phyloP scores from a whole-genome alignment of 2,329 filamentous ascomycete genomes.

The Huntiella abstrusa region DNA sequence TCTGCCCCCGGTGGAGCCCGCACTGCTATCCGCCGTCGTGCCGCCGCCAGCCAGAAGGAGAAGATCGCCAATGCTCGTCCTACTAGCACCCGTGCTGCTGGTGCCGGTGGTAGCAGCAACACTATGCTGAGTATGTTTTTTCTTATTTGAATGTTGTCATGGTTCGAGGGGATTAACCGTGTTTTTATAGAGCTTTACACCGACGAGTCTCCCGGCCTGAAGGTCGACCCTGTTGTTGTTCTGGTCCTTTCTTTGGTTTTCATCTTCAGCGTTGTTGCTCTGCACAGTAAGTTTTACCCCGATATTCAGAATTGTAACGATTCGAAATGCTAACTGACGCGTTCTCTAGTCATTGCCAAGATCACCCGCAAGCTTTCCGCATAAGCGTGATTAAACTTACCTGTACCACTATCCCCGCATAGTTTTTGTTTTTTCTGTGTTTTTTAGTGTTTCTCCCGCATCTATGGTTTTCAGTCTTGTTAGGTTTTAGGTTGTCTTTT shows the following conservation, averaged over 20 bases:
- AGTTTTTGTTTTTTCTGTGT: constrained; percentile 3
- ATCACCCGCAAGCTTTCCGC: constrained; percentile 71
- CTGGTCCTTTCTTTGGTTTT: constrained; percentile 92
- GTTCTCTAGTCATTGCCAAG: constrained; percentile 68
- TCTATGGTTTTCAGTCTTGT: constrained; percentile 1
- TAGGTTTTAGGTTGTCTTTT: constrained; percentile 5
- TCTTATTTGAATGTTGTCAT: not conserved
- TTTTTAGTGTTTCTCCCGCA: not conserved
- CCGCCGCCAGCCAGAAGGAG: constrained; percentile 92
- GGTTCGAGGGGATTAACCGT: not conserved
- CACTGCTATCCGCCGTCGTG: constrained; percentile 85
- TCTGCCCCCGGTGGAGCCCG: constrained; percentile 74
- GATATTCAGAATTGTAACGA: not conserved
- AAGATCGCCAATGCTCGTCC: constrained; percentile 87
- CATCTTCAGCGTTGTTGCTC: constrained; percentile 93
- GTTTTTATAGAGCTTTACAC: constrained; percentile 62
- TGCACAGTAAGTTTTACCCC: constrained; percentile 58
- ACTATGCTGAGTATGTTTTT: constrained; percentile 80
- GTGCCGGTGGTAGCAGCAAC: constrained; percentile 87
- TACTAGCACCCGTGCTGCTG: constrained; percentile 78
- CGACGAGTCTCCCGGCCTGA: constrained; percentile 89
- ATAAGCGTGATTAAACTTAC: constrained; percentile 21
- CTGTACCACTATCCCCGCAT: constrained; percentile 1
- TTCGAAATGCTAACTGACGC: constrained; percentile 11
- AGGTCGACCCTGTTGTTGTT: constrained; percentile 95